Conservation (phyloP, 106 monocot species). For the Dendrobium officinale region DNA sequence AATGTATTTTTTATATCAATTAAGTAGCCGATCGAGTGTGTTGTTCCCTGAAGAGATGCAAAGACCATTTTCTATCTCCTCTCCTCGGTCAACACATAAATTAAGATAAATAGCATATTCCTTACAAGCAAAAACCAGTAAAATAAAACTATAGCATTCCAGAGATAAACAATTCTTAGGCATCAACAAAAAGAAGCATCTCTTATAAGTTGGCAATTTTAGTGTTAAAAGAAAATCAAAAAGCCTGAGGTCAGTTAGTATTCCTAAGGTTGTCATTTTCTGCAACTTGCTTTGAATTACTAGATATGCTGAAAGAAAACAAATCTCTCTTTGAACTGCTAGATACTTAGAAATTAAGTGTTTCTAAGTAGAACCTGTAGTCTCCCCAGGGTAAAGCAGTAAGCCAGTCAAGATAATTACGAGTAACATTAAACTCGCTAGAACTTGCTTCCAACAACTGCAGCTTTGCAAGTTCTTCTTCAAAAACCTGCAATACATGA, state of each 20-base stretch:
- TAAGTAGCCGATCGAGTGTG: too few species aligned
- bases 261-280: neutral
- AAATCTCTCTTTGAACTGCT: neutral
- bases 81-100: too few species aligned
- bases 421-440: conserved; percentile 67
- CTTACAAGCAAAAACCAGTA: too few species aligned
- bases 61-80: too few species aligned
- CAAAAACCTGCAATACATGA: conserved; percentile 95
- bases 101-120: too few species aligned
- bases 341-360: neutral
- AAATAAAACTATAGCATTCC: neutral
- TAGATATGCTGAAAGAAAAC: neutral
- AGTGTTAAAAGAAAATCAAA: neutral
- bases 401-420: conserved; percentile 74
- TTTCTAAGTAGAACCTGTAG: conserved; percentile 54
- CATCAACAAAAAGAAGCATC: neutral
- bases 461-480: conserved; percentile 94
- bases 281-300: neutral
- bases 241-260: neutral
- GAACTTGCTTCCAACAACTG: conserved; percentile 92
- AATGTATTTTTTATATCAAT: too few species aligned
- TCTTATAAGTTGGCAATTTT: neutral
- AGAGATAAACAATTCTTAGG: neutral
- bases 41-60: too few species aligned
- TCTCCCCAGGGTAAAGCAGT: conserved; percentile 96